phyloP scores from a whole-genome alignment of 176 grass and related monocot species.

The Phragmites australis region DNA sequence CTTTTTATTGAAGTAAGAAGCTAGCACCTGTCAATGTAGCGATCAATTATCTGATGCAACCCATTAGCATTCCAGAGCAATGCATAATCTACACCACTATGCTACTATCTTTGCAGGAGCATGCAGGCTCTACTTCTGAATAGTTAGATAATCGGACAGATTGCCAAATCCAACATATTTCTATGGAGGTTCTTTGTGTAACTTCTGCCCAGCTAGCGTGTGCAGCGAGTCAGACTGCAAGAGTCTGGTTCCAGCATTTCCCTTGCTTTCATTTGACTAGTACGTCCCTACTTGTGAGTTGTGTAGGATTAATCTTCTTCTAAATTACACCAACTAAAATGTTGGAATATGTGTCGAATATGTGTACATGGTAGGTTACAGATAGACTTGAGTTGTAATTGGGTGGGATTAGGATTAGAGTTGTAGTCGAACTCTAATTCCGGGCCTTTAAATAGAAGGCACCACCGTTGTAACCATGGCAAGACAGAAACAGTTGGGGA shows the following conservation, averaged over 20 bases:
- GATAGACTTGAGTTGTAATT: no score
- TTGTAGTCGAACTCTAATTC: no score
- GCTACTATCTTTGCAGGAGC: background rate
- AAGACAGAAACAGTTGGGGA: no score
- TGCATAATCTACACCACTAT: background rate
- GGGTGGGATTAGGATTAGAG: no score
- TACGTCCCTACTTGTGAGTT: background rate
- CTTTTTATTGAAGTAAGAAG: constrained; percentile 8
- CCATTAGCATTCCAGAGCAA: background rate
- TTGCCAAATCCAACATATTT: constrained; percentile 3
- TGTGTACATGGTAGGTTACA: no score
- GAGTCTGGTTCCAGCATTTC: no score
- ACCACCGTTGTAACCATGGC: no score
- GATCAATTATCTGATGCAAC: background rate
- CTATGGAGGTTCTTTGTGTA: background rate
- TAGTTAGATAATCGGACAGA: background rate
- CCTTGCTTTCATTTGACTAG: constrained; percentile 22
- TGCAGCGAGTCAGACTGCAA: background rate
- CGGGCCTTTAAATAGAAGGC: no score
- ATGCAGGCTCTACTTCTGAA: constrained; percentile 1
- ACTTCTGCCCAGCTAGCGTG: constrained; percentile 3
- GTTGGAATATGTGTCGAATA: no score
- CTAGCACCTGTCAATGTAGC: background rate
- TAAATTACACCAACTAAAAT: background rate
- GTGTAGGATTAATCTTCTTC: background rate